Evolutionary conservation across 306 rosid genomes (phyloP), one percentile per base, ranked within the genome.

Genomic region (Quercus glauca): DNA sequence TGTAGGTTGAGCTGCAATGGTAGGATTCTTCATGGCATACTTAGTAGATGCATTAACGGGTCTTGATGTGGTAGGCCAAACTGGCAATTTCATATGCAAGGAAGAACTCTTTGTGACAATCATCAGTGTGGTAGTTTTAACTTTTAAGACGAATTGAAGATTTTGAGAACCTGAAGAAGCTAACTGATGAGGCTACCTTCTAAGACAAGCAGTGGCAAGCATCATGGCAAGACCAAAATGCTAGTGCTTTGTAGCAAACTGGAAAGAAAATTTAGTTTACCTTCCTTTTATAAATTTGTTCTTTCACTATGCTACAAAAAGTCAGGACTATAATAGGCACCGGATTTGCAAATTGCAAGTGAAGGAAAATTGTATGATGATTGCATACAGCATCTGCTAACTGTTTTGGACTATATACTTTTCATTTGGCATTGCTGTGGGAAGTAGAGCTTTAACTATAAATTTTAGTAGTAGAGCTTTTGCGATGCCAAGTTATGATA

Each of bases 1-100:
- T 63, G 69, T 26, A 82, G 87, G 88, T 75, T 65, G 87, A 72
- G 89, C 82, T 45, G 89, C 89, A 49, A 88, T 88, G 89, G 43
- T 88, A 11, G 91, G 91, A 7, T 88, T 80, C 79, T 83, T 85
- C 79, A 78, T 76, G 84, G 84, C 77, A 2, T 88, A 88, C 77
- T 21, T 23, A 3, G 83, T 81, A 43, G 87, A 85, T 43, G 89
- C 79, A 15, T 73, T 81, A 55, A 85, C 87, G 15, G 84, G 89
- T 28, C 61, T 85, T 4, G 84, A 79, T 4, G 72, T 85, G 19
- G 87, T 87, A 10, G 89, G 88, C 15, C 91, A 83, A 75, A 75
- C 78, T 0, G 87, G 87, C 3, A 87, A 75, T 73, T 85, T 85
- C 70, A 37, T 87, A 55, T 78, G 87, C 85, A 85, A 87, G 76